Percentiles rank a stretch among this genome's conserved stretches.
Evolutionary conservation across 148 eudicot species (phyloP).

Genomic region (Nepenthes mirabilis): DNA sequence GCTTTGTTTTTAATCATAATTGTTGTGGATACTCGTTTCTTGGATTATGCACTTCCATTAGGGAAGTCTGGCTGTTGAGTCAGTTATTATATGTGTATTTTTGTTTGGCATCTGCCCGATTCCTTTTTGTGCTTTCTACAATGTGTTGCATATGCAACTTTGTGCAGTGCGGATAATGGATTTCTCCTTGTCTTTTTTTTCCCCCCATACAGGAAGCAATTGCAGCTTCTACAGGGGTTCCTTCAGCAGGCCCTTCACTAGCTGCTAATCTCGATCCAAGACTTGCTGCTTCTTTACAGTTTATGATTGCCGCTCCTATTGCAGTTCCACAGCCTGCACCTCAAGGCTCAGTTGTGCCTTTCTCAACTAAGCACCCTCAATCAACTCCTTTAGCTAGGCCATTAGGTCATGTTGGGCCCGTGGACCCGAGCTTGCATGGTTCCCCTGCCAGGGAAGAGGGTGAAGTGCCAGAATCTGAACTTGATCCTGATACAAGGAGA

Average conservation of each 20-base stretch:
- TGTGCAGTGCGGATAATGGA: no score
- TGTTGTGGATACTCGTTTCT: no score
- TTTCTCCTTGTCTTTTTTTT: neutral
- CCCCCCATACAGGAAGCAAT: conserved; percentile 53
- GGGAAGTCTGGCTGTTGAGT: neutral
- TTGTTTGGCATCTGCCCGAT: neutral
- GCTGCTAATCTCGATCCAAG: conserved; percentile 42
- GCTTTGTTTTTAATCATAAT: no score
- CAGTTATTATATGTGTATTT: neutral
- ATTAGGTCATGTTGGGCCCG: conserved; percentile 36
- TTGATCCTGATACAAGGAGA: conserved; percentile 96
- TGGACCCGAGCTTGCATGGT: conserved; percentile 54
- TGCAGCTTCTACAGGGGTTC: conserved; percentile 31
- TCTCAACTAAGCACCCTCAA: conserved; percentile 34
- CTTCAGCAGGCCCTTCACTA: conserved; percentile 25
- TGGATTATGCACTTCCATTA: no score
- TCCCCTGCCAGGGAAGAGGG: conserved; percentile 99
- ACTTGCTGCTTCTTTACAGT: conserved; percentile 35
- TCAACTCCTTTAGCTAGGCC: conserved; percentile 40
- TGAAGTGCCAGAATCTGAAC: conserved; percentile 94
- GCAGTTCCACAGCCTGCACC: conserved; percentile 32
- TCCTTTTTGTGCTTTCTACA: neutral
- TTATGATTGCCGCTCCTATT: conserved; percentile 27
- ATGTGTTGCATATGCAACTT: neutral
- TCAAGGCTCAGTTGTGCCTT: conserved; percentile 41